Percentiles rank a stretch among this genome's conserved stretches.
phyloP scores from a whole-genome alignment of 140 eudicot species.

The Cichorium intybus region DNA sequence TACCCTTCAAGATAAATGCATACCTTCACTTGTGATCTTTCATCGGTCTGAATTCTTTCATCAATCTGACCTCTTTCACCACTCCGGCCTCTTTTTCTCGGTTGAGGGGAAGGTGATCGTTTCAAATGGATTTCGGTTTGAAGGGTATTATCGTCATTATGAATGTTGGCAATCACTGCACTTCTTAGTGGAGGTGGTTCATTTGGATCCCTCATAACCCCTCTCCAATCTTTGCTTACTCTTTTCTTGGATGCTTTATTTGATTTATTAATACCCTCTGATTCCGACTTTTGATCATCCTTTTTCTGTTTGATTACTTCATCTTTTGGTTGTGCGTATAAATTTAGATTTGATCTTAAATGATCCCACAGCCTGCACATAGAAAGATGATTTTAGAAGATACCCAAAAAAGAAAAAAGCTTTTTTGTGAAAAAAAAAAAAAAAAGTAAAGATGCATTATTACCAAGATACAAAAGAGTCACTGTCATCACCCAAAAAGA shows the following conservation, averaged over 20 bases:
- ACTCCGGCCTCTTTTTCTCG: slow-evolving; percentile 61
- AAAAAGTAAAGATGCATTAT: slow-evolving; percentile 25
- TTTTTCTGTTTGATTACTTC: slow-evolving; percentile 43
- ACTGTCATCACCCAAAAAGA: slow-evolving; percentile 90
- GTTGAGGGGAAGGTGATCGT: slow-evolving; percentile 49
- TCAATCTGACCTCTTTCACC: slow-evolving; percentile 56
- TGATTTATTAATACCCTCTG: slow-evolving; percentile 34
- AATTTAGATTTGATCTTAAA: slow-evolving; percentile 56
- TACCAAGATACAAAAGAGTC: slow-evolving; percentile 83
- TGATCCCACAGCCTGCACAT: slow-evolving; percentile 92
- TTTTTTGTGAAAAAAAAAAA: not conserved
- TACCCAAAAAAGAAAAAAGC: not conserved
- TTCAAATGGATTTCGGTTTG: slow-evolving; percentile 30
- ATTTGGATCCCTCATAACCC: slow-evolving; percentile 42
- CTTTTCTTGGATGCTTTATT: slow-evolving; percentile 36
- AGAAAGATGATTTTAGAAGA: not conserved
- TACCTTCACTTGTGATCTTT: slow-evolving; percentile 51
- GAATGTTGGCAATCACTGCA: slow-evolving; percentile 34
- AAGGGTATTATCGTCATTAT: slow-evolving; percentile 30
- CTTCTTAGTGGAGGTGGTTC: slow-evolving; percentile 63
- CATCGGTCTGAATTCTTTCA: slow-evolving; percentile 54
- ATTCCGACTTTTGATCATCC: slow-evolving; percentile 26
- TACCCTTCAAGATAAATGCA: not conserved
- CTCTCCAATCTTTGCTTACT: slow-evolving; percentile 57
- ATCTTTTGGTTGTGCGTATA: slow-evolving; percentile 57